Conservation (phyloP, 495 filamentous ascomycete genomes). For the Pyronema omphalodes region DNA sequence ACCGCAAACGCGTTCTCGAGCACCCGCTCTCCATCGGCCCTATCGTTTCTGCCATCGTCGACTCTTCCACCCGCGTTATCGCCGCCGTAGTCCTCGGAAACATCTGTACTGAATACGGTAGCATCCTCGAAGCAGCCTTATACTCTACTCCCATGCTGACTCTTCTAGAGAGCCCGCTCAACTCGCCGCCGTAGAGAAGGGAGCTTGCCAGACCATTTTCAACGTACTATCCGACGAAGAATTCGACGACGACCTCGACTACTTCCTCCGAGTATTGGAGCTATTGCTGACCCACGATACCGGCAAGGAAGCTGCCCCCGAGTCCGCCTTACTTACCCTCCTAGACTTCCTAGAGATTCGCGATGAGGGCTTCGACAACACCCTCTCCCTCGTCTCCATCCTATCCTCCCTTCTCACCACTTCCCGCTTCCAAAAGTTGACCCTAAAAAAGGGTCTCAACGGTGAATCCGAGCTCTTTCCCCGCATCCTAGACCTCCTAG, state of each 20-base stretch:
- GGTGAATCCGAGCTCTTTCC: slow-evolving; percentile 4
- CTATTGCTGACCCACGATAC: slow-evolving; percentile 16
- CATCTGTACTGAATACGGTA: slow-evolving; percentile 57
- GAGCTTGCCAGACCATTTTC: slow-evolving; percentile 30
- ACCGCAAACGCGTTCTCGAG: slow-evolving; percentile 45
- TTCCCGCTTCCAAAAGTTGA: slow-evolving; percentile 16
- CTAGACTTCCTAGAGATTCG: slow-evolving; percentile 1
- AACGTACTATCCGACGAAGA: slow-evolving; percentile 31
- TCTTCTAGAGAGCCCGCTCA: slow-evolving; percentile 34
- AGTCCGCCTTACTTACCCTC: slow-evolving; percentile 6
- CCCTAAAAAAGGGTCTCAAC: slow-evolving; percentile 5
- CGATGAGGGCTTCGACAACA: slow-evolving; percentile 13
- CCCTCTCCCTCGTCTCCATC: slow-evolving; percentile 20
- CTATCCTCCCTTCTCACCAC: slow-evolving; percentile 17
- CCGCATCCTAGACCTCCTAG: slow-evolving; percentile 12
- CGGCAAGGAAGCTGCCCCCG: slow-evolving; percentile 13
- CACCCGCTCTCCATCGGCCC: slow-evolving; percentile 34
- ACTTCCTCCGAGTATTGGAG: slow-evolving; percentile 17
- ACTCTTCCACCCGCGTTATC: slow-evolving; percentile 35
- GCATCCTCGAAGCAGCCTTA: slow-evolving; percentile 4
- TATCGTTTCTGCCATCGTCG: slow-evolving; percentile 35
- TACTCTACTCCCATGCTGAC: slow-evolving; percentile 6
- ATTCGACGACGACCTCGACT: slow-evolving; percentile 23
- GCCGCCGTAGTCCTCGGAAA: slow-evolving; percentile 55
- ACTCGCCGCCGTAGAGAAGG: slow-evolving; percentile 29